Evolutionary conservation across 805 yeast species (phyloP), one percentile per base, ranked within the genome.

Genomic region (Wickerhamiella bombiphila): DNA sequence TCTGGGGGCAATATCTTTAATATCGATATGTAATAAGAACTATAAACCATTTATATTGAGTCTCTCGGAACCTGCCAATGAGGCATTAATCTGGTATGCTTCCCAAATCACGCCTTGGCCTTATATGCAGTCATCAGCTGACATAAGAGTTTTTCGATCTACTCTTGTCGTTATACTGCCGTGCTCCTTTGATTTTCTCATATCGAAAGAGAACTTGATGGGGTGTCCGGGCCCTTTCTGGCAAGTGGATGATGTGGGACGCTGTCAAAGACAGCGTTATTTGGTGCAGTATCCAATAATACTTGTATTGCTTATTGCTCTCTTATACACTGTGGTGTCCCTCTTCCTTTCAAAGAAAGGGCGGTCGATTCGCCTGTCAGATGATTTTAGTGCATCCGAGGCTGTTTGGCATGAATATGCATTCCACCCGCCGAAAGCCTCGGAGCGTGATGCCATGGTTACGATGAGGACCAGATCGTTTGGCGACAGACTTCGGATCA

Each of bases 391-490:
- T 24, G 13, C 26, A 24, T 24, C 13, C 13, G 26, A 13, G 70
- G 67, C 11, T 76, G 76, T 18, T 69, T 22, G 35, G 35, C 21
- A 24, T 7, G n/a, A 4, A 11, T 26, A 13, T 3, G 46, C 36
- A 13, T 36, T 36, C 20, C 40, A 34, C 15, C 51, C 53, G 7
- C 9, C 18, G 9, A 42, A 34, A 16, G 40, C 47, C n/a, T 41
- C 46, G 14, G 46, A 49, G 26, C 26, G 29, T 2, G 22, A 36
- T 4, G 51, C 54, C 3, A 35, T 22, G 18, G 35, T 50, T 19
- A 31, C 42, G 3, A 18, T 50, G 2, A 42, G 47, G 15, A 30
- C 45, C n/a, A 38, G 50, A 7, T 22, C 42, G 6, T 32, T 48
- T 17, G 26, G 36, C 16, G 54, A 50, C 25, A 35, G 32, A 32